Base-by-base conservation (phyloP, 371 early-diverging fungal species). In the Mucor lusitanicus region DNA sequence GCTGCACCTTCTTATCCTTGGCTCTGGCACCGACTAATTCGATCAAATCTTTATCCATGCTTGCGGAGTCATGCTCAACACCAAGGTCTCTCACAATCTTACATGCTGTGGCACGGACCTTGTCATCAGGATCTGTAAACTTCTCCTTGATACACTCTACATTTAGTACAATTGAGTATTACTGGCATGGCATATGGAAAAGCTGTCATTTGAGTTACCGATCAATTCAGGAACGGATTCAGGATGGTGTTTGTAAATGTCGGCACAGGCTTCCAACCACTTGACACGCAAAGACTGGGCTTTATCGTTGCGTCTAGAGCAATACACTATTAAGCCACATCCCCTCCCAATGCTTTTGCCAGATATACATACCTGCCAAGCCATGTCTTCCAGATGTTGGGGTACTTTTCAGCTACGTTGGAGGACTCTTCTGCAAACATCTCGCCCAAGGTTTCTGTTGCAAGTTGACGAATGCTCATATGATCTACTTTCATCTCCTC, bases 101-200 rank as follows among this genome's bases (percentile, higher is more conserved):
- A 72, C 96, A 91, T 0, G 87, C 88, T 0, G 88, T 85, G 27
- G 87, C 73, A 6, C 99, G 92, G 11, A 99, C 96, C 69, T 93
- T 94, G 35, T 99, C 98, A 61, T 99, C 98, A 0, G 95, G 93
- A 74, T 99, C 99, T 15, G 86, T 72, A 23, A 95, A 69, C 72
- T 93, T 95, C 54, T 88, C 86, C 27, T 77, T 85, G n/a, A 96
- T 72, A 5, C 84, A 79, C 6, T 81, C 91, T 70, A 65, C 68
- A 65, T 27, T 4, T 12, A 23, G 23, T 12, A 50, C 25, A 11
- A 9, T 12, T 50, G 50, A 50, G 50, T 50, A 8, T 23, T 2
- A 37, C 37, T 37, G 37, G 12, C 44, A 59, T 39, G 64, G 67
- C 42, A 13, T 1, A 11, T 5, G 12, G 3, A 19, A 23, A 13